Conservation (phyloP, 331 rosid genomes). For the Quercus tomentella region DNA sequence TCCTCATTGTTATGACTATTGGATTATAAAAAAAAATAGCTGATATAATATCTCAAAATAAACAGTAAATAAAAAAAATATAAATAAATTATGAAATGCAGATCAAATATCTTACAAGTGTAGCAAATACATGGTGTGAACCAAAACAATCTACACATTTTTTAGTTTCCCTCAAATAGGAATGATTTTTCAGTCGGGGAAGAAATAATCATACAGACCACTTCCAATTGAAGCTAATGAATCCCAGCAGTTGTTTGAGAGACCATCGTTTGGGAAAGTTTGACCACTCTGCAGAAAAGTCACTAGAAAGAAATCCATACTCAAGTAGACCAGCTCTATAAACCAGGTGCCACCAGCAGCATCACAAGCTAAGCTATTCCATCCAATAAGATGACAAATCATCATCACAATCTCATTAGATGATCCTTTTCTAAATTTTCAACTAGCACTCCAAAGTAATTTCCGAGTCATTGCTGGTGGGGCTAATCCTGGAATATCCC, state of each 20-base stretch:
- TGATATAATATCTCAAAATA: background rate
- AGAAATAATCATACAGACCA: conserved; percentile 3
- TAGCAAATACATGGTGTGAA: conserved; percentile 12
- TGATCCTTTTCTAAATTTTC: background rate
- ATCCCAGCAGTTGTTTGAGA: conserved; percentile 15
- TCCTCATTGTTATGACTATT: background rate
- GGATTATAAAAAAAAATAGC: background rate
- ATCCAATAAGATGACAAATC: conserved; percentile 1
- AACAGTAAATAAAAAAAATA: background rate
- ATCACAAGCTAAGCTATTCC: conserved; percentile 20
- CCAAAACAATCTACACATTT: conserved; percentile 17
- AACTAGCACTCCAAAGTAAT: conserved; percentile 54
- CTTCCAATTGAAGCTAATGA: conserved; percentile 10
- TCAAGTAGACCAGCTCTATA: conserved; percentile 1
- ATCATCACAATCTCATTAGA: background rate
- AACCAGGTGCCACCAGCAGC: conserved; percentile 22
- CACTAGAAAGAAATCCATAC: conserved; percentile 24
- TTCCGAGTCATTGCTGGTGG: conserved; percentile 75
- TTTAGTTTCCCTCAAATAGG: conserved; percentile 2
- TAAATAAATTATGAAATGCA: background rate
- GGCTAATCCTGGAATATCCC: conserved; percentile 93
- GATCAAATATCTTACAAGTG: background rate
- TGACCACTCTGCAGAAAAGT: conserved; percentile 20
- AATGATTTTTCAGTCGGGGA: conserved; percentile 3
- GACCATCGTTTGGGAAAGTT: conserved; percentile 20